Conservation (phyloP, 2,329 filamentous ascomycete genomes). For the Corniculantispora saksenae region DNA sequence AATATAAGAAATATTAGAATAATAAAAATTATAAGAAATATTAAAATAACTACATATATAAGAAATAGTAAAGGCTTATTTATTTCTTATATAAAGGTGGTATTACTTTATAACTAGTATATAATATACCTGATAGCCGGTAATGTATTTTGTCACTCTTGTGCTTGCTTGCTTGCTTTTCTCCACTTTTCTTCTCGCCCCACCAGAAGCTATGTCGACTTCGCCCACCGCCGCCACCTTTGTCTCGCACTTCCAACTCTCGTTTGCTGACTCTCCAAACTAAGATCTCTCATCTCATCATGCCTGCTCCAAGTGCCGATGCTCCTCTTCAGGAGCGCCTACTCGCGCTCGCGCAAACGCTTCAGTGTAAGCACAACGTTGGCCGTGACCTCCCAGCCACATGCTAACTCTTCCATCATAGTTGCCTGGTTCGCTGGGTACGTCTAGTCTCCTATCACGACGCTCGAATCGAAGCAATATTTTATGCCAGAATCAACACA, state of each 20-base stretch:
- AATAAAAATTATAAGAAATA: too few species aligned
- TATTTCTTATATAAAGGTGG: too few species aligned
- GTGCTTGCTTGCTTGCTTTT: too few species aligned
- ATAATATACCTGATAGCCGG: too few species aligned
- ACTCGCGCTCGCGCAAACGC: constrained; percentile 76
- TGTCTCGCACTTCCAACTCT: too few species aligned
- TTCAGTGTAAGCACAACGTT: constrained; percentile 73
- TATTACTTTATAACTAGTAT: too few species aligned
- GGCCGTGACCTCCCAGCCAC: constrained; percentile 23
- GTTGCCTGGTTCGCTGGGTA: constrained; percentile 84
- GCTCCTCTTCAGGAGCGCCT: constrained; percentile 75
- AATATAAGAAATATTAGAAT: too few species aligned
- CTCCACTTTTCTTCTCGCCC: too few species aligned
- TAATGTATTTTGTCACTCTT: too few species aligned
- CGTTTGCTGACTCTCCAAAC: background rate
- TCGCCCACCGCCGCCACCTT: constrained; percentile 6
- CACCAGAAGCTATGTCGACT: too few species aligned
- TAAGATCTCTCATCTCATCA: background rate
- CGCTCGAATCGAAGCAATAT: background rate
- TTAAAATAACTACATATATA: too few species aligned
- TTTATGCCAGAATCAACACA: background rate
- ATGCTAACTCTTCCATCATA: constrained; percentile 41
- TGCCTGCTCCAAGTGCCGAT: constrained; percentile 40
- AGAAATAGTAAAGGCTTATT: too few species aligned
- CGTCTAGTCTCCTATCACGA: constrained; percentile 38